A percentile compares a stretch with the other conserved stretches of the same genome.
Conservation (phyloP, 2,329 filamentous ascomycete species). For the Hypoxylon rubiginosum region DNA sequence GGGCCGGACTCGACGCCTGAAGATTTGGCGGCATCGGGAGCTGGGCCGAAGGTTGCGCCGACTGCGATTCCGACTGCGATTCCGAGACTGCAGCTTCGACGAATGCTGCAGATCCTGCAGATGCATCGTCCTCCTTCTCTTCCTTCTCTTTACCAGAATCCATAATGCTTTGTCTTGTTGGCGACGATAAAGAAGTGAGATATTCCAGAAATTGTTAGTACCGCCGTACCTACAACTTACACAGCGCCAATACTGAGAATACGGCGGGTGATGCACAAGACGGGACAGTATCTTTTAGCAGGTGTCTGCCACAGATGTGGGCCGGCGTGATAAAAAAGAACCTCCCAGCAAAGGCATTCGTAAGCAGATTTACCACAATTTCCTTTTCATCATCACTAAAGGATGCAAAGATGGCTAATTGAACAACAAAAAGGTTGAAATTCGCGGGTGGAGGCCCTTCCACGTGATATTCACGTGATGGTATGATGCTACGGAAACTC, state of each 20-base stretch:
- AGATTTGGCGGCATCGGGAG: slow-evolving; percentile 4
- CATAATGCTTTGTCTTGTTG: slow-evolving; percentile 8
- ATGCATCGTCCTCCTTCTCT: neutral
- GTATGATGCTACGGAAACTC: slow-evolving; percentile 25
- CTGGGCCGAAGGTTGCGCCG: slow-evolving; percentile 15
- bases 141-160: slow-evolving; percentile 20
- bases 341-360: neutral
- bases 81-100: slow-evolving; percentile 17
- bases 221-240: neutral
- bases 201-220: neutral
- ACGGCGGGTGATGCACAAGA: neutral
- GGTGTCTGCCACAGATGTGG: neutral
- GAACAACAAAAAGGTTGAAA: slow-evolving; percentile 33
- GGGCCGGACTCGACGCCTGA: slow-evolving; percentile 40
- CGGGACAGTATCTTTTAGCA: neutral
- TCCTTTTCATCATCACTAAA: slow-evolving; percentile 3
- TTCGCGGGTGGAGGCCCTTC: slow-evolving; percentile 44
- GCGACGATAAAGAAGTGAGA: neutral
- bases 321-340: neutral
- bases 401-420: slow-evolving; percentile 25
- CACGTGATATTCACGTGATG: slow-evolving; percentile 44
- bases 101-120: neutral
- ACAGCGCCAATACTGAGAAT: neutral
- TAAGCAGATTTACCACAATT: slow-evolving; percentile 12
- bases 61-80: slow-evolving; percentile 15